Evolutionary conservation across 2,329 filamentous ascomycete species (phyloP), one percentile per base, ranked within the genome.

Genomic region (Talaromyces albobiverticillius): DNA sequence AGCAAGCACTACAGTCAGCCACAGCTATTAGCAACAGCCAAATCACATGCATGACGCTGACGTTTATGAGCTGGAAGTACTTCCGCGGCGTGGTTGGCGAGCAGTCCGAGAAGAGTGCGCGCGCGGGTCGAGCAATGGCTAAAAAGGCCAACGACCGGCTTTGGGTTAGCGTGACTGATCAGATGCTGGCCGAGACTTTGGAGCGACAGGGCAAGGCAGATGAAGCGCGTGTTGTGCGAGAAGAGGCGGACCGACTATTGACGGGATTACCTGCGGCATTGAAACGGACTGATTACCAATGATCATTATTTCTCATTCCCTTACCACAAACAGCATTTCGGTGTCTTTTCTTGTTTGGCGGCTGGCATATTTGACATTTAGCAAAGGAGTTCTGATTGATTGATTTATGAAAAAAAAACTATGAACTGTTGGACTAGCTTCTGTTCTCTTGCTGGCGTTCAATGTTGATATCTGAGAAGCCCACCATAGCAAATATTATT

Each of bases 41-140:
- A 60, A 87, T 92, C 51, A 81, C 91, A n/a, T 86, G 86, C 46
- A 88, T 96, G 59, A 86, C 88, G 5, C 82, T 96, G 56, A 91
- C 86, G 61, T 86, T 94, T 60, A 95, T 96, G 88, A 87, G 88
- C 50, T 85, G 82, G 64, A 83, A 85, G 49, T 88, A 96, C 64
- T 96, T 92, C 70, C 86, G 87, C 43, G 87, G 88, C 56, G 87
- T 92, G 13, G 84, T 95, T 3, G 90, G 90, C 47, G 87, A 88
- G 55, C 88, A 92, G 68, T 87, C 88, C 0, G 79, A 89, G 56
- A 91, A 91, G 72, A 89, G 87, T 64, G 86, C 87, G 4, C 80
- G 82, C 59, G 88, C 88, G 0, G 87, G 85, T 22, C 80, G 81
- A 22, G 81, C 80, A 40, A 86, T 89, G 73, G 86, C 87, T 4